Base-by-base conservation (phyloP, 345 rosid genomes). In the Noccaea caerulescens region DNA sequence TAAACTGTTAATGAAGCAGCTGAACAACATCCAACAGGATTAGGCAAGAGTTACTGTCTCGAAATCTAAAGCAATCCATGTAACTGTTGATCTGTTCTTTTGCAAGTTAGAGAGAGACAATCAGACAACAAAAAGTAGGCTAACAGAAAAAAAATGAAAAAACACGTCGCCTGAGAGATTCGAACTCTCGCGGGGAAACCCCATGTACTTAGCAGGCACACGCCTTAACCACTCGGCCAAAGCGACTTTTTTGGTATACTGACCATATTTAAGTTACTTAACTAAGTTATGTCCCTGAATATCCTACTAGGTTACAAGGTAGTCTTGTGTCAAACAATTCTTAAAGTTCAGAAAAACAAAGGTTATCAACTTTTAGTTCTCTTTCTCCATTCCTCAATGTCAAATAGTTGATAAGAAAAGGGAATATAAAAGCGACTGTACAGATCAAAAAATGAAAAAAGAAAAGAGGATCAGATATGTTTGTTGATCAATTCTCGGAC, bases 161-260 rank as follows among this genome's bases (percentile, higher is more conserved):
- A 2, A 4, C 0, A 1, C 89, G 85, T 73, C 88, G 83, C 87
- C 91, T 82, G 85, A 82, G 86, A 86, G 91, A 82, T 84, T 86
- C 88, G 87, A 86, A 83, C 87, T 83, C 91, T 81, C 87, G 91
- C 88, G 85, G 88, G 88, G 77, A 76, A 47, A 84, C 76, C 88
- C 88, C 85, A 82, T 81, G 84, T 81, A 78, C 90, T 80, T 82
- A 80, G 85, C 85, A 82, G 84, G 88, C 85, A 82, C 81, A 80
- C 82, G 86, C 86, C 86, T 81, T 84, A 84, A 84, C 87, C 83
- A 80, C 83, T 80, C 86, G 82, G 84, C 82, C 82, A 82, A 82
- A 82, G 82, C 79, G 75, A 59, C 81, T 0, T 1, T 60, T 42
- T 4, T 60, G 8, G 1, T 14, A 0, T 3, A 13, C 0, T 0